Conservation (phyloP, 2,329 filamentous ascomycete species). For the Cytospora mali region DNA sequence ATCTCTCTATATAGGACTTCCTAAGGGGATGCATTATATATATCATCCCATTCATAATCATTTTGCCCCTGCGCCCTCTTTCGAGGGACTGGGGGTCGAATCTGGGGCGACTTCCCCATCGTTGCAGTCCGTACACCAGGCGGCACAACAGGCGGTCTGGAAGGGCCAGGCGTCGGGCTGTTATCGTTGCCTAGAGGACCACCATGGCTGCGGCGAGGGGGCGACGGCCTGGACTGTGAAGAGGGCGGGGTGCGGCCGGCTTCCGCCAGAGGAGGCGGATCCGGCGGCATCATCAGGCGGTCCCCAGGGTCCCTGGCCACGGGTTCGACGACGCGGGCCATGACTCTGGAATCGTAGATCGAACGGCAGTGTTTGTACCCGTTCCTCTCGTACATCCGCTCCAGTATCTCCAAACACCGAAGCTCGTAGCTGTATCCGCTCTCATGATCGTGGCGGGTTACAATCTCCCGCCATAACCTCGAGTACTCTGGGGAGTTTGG, state of each 20-base stretch:
- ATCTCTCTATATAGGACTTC: too few relatives aligned
- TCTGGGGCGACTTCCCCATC: too few relatives aligned
- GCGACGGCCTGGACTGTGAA: not conserved
- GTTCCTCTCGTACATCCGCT: not conserved
- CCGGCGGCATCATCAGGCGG: not conserved
- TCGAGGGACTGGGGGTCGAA: too few relatives aligned
- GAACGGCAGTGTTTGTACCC: not conserved
- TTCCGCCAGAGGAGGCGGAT: not conserved
- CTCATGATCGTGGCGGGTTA: not conserved
- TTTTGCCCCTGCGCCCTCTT: not conserved
- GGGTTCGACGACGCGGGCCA: not conserved
- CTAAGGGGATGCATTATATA: not conserved
- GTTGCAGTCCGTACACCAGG: too few relatives aligned
- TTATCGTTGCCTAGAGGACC: too few relatives aligned
- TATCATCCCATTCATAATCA: not conserved
- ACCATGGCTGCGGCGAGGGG: too few relatives aligned
- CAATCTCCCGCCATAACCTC: not conserved
- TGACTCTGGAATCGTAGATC: accelerated
- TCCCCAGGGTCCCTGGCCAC: not conserved
- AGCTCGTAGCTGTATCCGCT: not conserved
- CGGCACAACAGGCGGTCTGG: too few relatives aligned
- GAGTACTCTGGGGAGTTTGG: not conserved
- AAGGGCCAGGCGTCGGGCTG: too few relatives aligned
- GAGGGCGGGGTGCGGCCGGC: not conserved
- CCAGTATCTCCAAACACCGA: not conserved